phyloP scores from a whole-genome alignment of 805 yeast species.

The Barnettozyma pratensis region DNA sequence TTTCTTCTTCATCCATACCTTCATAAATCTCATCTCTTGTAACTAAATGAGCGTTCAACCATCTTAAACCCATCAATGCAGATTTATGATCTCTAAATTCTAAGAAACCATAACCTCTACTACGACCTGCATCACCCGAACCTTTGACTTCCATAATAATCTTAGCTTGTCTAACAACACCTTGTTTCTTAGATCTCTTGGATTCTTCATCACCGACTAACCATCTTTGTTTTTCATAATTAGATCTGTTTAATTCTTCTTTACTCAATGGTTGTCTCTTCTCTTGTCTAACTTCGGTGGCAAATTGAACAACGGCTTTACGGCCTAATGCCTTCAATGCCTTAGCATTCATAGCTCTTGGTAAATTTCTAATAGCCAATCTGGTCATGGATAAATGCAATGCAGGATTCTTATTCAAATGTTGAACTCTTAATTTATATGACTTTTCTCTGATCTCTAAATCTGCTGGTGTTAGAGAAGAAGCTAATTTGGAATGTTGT shows the following conservation, averaged over 20 bases:
- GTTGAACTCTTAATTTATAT: slow-evolving; percentile 78
- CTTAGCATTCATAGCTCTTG: slow-evolving; percentile 86
- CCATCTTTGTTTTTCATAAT: slow-evolving; percentile 50
- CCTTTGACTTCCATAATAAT: slow-evolving; percentile 90
- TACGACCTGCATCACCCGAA: slow-evolving; percentile 79
- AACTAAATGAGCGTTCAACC: slow-evolving; percentile 93
- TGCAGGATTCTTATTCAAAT: slow-evolving; percentile 84
- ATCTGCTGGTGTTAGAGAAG: slow-evolving; percentile 61
- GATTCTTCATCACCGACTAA: slow-evolving; percentile 39
- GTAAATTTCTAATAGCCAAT: slow-evolving; percentile 89
- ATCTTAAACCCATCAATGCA: slow-evolving; percentile 94
- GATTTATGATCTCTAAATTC: slow-evolving; percentile 88
- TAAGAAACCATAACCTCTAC: slow-evolving; percentile 95
- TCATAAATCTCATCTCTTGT: slow-evolving; percentile 61
- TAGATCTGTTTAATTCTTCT: slow-evolving; percentile 82
- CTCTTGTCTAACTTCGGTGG: slow-evolving; percentile 74
- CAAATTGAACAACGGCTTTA: slow-evolving; percentile 91
- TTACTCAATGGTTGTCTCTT: slow-evolving; percentile 80
- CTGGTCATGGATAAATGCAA: slow-evolving; percentile 92
- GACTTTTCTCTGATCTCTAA: slow-evolving; percentile 86
- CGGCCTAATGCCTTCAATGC: slow-evolving; percentile 89
- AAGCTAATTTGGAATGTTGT: slow-evolving; percentile 72
- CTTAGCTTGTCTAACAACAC: slow-evolving; percentile 92
- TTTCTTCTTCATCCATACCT: slow-evolving; percentile 68
- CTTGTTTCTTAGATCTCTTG: slow-evolving; percentile 68